These are phyloP conservation scores for Mycena kentingensis DNA, from an alignment of 768 basidiomycete species.

Conservation along the genomic window DNA sequence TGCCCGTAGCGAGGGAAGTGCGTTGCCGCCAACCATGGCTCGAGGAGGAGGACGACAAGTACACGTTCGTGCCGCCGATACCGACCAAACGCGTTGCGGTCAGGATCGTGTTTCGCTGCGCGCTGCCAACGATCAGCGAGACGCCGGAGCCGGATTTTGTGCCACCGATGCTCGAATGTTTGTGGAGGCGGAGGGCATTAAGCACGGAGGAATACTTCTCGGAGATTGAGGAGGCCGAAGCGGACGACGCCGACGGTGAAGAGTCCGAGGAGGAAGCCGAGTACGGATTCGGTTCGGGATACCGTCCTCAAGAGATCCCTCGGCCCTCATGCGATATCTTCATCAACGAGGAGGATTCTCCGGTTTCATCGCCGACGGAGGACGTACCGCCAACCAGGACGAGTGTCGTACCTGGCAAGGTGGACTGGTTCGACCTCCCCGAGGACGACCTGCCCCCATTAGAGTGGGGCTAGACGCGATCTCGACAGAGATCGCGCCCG, in stretches of 20 bases:
- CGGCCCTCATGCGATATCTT: conserved; percentile 20
- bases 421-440: conserved; percentile 19
- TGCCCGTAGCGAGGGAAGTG: conserved; percentile 7
- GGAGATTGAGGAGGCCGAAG: neutral
- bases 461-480: conserved; percentile 1
- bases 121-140: neutral
- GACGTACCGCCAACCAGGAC: conserved; percentile 7
- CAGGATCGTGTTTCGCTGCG: neutral
- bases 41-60: conserved; percentile 16
- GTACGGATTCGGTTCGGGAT: neutral
- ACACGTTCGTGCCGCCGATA: neutral
- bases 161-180: neutral
- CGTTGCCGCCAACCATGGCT: conserved; percentile 15
- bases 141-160: neutral
- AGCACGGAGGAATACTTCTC: neutral
- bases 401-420: conserved; percentile 8
- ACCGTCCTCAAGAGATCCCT: conserved; percentile 6
- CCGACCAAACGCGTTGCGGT: neutral
- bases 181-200: neutral
- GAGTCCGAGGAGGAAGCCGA: conserved; percentile 12
- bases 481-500: too few species aligned
- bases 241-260: neutral
- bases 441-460: conserved; percentile 17
- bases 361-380: neutral
- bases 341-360: conserved; percentile 5